Percentiles rank a stretch among this genome's conserved stretches.
Conservation (phyloP, 2,329 filamentous ascomycete species). For the Pyrenochaeta sp. region DNA sequence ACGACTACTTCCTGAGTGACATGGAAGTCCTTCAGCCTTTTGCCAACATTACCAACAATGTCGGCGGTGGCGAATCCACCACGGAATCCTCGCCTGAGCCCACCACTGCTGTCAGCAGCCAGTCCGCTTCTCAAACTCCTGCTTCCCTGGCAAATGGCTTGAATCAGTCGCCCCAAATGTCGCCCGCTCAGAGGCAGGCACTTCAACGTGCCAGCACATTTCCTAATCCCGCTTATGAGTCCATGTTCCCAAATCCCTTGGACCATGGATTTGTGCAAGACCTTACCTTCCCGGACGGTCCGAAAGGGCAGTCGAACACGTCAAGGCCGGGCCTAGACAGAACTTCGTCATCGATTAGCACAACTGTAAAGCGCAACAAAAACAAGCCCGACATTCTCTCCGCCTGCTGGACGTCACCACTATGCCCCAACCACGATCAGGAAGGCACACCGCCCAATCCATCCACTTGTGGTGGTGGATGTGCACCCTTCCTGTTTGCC, state of each 20-base stretch:
- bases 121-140: constrained; percentile 36
- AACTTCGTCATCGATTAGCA: constrained; percentile 20
- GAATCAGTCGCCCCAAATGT: constrained; percentile 38
- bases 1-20: constrained; percentile 52
- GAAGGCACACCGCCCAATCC: constrained; percentile 50
- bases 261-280: constrained; percentile 48
- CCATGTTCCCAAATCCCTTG: constrained; percentile 47
- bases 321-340: constrained; percentile 25
- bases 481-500: constrained; percentile 52
- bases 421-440: constrained; percentile 52
- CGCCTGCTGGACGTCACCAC: constrained; percentile 53
- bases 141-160: constrained; percentile 29
- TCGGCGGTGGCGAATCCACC: constrained; percentile 43
- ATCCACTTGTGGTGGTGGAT: constrained; percentile 51
- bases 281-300: constrained; percentile 48
- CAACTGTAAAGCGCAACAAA: constrained; percentile 46
- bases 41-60: constrained; percentile 42
- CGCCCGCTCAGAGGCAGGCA: constrained; percentile 31
- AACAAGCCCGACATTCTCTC: constrained; percentile 49
- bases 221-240: constrained; percentile 47
- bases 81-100: constrained; percentile 52
- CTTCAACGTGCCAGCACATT: constrained; percentile 42
- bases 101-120: constrained; percentile 21
- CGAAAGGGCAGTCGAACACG: constrained; percentile 30
- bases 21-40: constrained; percentile 50